phyloP scores from a whole-genome alignment of 768 basidiomycete genomes.

The Collybiopsis luxurians region DNA sequence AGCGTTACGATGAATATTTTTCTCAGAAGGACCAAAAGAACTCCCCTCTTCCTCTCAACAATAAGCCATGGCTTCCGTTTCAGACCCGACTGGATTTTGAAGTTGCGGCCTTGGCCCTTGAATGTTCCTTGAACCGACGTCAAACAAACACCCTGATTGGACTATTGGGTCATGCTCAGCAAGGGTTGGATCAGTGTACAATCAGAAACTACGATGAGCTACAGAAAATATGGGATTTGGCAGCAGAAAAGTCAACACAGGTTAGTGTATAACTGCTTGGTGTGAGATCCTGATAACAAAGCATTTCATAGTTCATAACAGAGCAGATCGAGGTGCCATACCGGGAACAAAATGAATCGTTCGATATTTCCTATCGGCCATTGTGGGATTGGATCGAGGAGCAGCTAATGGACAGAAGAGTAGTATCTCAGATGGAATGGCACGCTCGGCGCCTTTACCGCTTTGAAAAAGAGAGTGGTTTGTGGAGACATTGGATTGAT shows the following conservation, averaged over 20 bases:
- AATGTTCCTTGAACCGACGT: conserved; percentile 16
- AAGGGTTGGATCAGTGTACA: background rate
- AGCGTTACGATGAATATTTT: conserved; percentile 15
- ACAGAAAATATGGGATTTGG: conserved; percentile 9
- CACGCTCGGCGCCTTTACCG: conserved; percentile 26
- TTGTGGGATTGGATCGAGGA: conserved; percentile 25
- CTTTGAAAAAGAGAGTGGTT: conserved; percentile 14
- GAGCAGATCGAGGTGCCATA: background rate
- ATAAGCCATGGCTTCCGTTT: conserved; percentile 26
- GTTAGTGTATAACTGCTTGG: background rate
- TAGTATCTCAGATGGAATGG: conserved; percentile 24
- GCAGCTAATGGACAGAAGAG: conserved; percentile 16
- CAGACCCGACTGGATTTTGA: conserved; percentile 23
- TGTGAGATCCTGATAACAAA: background rate
- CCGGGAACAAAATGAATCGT: conserved; percentile 1
- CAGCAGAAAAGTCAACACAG: background rate
- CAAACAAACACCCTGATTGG: conserved; percentile 17
- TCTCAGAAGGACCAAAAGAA: background rate
- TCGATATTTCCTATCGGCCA: conserved; percentile 11
- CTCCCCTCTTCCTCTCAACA: conserved; percentile 1
- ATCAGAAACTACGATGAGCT: conserved; percentile 11
- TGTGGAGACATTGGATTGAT: conserved; percentile 23
- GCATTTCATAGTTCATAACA: background rate
- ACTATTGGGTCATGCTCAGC: conserved; percentile 11
- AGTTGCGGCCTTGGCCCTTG: conserved; percentile 21